These are phyloP conservation scores for Hygrophila difformis DNA, from an alignment of 257 asterid species.

Conservation along the genomic window DNA sequence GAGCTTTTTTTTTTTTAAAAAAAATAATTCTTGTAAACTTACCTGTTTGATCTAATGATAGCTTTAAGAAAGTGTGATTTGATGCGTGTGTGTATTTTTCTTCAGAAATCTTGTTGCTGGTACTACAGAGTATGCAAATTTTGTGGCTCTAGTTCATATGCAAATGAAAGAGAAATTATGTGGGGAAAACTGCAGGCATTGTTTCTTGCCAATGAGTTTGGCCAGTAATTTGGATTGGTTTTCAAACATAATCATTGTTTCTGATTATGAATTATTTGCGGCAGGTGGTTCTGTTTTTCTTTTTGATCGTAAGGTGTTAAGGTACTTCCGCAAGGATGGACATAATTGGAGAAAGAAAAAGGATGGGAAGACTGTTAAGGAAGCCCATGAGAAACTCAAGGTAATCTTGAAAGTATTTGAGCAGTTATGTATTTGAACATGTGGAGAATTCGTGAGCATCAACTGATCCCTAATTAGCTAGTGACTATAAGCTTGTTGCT, in stretches of 20 bases:
- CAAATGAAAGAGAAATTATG: background rate
- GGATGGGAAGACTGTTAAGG: conserved; percentile 96
- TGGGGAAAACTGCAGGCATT: conserved; percentile 4
- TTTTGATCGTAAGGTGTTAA: conserved; percentile 81
- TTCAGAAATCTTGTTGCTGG: background rate
- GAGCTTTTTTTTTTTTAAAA: no score
- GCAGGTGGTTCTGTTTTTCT: conserved; percentile 97
- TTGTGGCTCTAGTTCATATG: background rate
- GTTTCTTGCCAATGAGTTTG: conserved; percentile 5
- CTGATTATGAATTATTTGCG: conserved; percentile 15
- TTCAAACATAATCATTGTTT: conserved; percentile 1
- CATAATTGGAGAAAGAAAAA: conserved; percentile 95
- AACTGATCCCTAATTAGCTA: conserved; percentile 10
- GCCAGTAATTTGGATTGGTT: conserved; percentile 1
- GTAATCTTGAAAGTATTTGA: conserved; percentile 31
- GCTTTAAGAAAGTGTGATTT: conserved; percentile 8
- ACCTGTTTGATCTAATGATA: no score
- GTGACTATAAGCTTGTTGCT: background rate
- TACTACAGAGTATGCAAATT: background rate
- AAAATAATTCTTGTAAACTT: no score
- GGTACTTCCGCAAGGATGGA: conserved; percentile 95
- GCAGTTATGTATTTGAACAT: conserved; percentile 4
- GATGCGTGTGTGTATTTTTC: background rate
- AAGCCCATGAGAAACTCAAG: conserved; percentile 97
- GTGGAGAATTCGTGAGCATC: background rate